phyloP scores from a whole-genome alignment of 192 early-diverging fungal genomes.

The Chytriomyces sp. region DNA sequence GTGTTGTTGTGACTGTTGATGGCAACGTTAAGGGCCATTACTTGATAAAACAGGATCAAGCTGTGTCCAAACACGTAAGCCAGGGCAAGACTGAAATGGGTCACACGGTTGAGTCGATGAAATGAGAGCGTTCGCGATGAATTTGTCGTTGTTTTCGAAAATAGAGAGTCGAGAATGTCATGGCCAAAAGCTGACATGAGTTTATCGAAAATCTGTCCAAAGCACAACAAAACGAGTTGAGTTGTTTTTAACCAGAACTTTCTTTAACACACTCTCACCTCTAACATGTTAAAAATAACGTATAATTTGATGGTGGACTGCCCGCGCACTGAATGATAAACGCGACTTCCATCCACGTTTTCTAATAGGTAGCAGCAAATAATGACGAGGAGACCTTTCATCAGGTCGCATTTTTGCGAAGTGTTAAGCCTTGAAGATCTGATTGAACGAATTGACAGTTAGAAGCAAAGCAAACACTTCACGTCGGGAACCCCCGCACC shows the following conservation, averaged over 20 bases:
- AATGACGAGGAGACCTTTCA: conserved; percentile 82
- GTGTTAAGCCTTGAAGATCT: conserved; percentile 58
- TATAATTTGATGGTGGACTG: conserved; percentile 97
- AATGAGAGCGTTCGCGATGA: conserved; percentile 12
- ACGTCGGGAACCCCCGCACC: conserved; percentile 24
- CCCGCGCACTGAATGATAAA: conserved; percentile 95
- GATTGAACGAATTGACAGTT: not conserved
- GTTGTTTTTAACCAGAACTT: not conserved
- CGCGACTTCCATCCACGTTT: conserved; percentile 81
- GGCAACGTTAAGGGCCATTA: conserved; percentile 94
- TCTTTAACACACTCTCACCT: conserved; percentile 56
- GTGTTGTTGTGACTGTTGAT: conserved; percentile 97
- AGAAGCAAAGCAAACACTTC: conserved; percentile 3
- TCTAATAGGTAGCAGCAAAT: conserved; percentile 77
- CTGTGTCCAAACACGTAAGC: conserved; percentile 89
- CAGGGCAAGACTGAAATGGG: conserved; percentile 76
- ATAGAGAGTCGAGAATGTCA: conserved; percentile 93
- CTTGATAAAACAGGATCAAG: conserved; percentile 91
- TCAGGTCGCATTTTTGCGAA: conserved; percentile 87
- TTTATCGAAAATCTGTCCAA: conserved; percentile 81
- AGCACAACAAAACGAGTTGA: not conserved
- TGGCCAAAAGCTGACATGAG: conserved; percentile 92
- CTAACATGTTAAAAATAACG: conserved; percentile 94
- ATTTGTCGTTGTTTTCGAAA: conserved; percentile 70
- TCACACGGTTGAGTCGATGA: conserved; percentile 46